Evolutionary conservation across 352 stramenopile genomes (phyloP), one percentile per base, ranked within the genome.

Genomic region (Phytophthora cactorum): DNA sequence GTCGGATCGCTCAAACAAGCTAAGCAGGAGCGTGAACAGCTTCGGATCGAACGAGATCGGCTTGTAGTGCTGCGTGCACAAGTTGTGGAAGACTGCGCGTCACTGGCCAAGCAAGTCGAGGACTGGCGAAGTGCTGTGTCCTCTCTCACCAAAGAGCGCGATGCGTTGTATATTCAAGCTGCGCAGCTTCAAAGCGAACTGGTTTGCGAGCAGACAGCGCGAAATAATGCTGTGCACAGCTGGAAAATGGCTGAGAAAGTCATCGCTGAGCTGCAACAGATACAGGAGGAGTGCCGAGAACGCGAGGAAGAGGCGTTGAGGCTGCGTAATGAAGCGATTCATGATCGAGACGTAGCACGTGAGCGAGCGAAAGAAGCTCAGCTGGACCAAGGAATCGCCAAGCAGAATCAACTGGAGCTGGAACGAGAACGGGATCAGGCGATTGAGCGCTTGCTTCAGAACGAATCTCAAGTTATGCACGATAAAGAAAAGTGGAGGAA

Each of bases 21-120:
- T 11, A 82, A 79, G 10, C 77, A 85, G 27, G 80, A 89, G 29
- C 74, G 77, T 14, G 80, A 89, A 50, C 75, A 76, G 28, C 55
- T 86, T 15, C 75, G 80, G 7, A 75, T 89, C 34, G 78, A 89
- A 45, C 75, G 75, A 28, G 80, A 89, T 52, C 78, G 80, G 1
- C 53, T 85, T 6, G 39, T 76, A 4, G 10, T 63, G 9, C n/a
- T 78, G 5, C 50, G 68, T 14, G 62, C 49, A 1, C 34, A 68
- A 17, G 56, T 78, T 7, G 36, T 71, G 10, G 47, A 52, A 28
- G 56, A 76, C 17, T 74, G 57, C 22, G 47, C 67, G 5, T 44
- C 28, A 9, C 47, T 73, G 22, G 38, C 4, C n/a, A 59, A 62
- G 6, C 61, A 78, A 14, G 50, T 72, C 7, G 58, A 76, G 9